Evolutionary conservation across 2,329 filamentous ascomycete species (phyloP).

Genomic region (Trichoderma oligosporum): DNA sequence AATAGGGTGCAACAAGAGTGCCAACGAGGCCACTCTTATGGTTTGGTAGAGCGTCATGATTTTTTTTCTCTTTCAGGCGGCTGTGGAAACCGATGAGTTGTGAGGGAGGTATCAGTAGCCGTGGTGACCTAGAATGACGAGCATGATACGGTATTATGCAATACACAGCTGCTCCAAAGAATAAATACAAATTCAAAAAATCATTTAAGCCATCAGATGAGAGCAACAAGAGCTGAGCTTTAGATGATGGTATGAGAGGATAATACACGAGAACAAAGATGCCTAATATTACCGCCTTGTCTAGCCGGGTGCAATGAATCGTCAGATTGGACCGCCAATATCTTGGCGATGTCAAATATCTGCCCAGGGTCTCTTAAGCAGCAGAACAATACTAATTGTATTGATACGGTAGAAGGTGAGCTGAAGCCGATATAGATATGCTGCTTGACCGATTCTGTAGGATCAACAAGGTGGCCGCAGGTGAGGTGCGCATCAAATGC

Average conservation of each 20-base stretch:
- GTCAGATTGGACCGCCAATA: neutral
- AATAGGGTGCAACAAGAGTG: slow-evolving; percentile 19
- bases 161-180: neutral
- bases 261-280: neutral
- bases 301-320: neutral
- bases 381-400: neutral
- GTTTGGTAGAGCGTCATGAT: slow-evolving; percentile 23
- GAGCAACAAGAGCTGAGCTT: neutral
- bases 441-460: slow-evolving; percentile 1
- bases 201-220: neutral
- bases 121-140: neutral
- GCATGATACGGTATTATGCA: neutral
- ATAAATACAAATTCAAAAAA: neutral
- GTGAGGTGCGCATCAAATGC: slow-evolving; percentile 10
- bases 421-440: neutral
- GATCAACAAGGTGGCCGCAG: slow-evolving; percentile 6
- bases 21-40: slow-evolving; percentile 22
- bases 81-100: neutral
- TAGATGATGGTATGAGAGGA: neutral
- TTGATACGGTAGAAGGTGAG: neutral
- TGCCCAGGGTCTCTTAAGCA: neutral
- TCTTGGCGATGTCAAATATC: neutral
- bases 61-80: slow-evolving; percentile 17
- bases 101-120: neutral
- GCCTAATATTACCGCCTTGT: neutral